These are phyloP conservation scores for Exophiala bonariae DNA, from an alignment of 2,329 filamentous ascomycete species.

Conservation along the genomic window DNA sequence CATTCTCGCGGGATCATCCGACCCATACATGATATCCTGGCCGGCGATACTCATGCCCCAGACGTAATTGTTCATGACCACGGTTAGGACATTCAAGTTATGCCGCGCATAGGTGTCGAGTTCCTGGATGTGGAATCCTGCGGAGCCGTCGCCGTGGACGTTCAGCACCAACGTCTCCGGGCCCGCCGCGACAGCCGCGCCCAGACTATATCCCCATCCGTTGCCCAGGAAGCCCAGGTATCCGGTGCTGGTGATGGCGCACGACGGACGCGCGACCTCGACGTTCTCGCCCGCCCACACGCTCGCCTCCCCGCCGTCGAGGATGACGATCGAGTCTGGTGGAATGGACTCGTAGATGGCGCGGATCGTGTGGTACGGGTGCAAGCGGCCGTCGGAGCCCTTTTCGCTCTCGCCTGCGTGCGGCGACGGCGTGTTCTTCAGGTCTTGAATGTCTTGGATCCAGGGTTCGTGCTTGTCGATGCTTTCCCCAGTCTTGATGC, in stretches of 20 bases:
- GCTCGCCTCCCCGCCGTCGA: conserved; percentile 43
- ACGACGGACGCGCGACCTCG: conserved; percentile 30
- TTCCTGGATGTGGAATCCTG: conserved; percentile 48
- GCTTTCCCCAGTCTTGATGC: conserved; percentile 13
- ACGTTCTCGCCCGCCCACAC: conserved; percentile 33
- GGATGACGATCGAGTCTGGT: conserved; percentile 37
- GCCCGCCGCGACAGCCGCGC: conserved; percentile 41
- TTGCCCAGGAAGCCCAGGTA: conserved; percentile 50
- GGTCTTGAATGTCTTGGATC: conserved; percentile 15
- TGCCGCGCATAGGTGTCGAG: conserved; percentile 47
- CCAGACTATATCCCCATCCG: conserved; percentile 48
- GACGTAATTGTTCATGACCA: conserved; percentile 45
- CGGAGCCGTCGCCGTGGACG: conserved; percentile 47
- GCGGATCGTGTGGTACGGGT: conserved; percentile 46
- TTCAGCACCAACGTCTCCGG: conserved; percentile 41
- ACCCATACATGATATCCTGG: conserved; percentile 45
- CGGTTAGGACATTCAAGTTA: conserved; percentile 41
- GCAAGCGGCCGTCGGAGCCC: conserved; percentile 33
- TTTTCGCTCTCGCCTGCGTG: conserved; percentile 30
- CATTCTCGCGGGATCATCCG: conserved; percentile 32
- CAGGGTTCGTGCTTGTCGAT: conserved; percentile 14
- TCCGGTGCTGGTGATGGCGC: conserved; percentile 27
- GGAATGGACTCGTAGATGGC: conserved; percentile 39
- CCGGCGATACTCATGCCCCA: conserved; percentile 49
- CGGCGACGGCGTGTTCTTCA: conserved; percentile 23